phyloP scores from a whole-genome alignment of 352 stramenopile species.

The Pythium biforme region DNA sequence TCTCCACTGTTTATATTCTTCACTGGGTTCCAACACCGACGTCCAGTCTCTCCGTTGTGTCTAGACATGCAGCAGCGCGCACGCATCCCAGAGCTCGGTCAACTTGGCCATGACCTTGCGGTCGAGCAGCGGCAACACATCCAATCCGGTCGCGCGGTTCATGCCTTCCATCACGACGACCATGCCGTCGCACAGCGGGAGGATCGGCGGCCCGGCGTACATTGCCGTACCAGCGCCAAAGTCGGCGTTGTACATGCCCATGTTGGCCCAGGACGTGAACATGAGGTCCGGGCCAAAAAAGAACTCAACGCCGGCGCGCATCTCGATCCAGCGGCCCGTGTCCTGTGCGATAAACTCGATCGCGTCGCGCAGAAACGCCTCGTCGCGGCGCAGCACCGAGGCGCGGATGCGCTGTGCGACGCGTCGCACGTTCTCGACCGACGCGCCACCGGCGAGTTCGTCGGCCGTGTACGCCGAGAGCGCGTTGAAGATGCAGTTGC shows the following conservation, averaged over 20 bases:
- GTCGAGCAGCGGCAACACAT: constrained; percentile 49
- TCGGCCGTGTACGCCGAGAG: constrained; percentile 35
- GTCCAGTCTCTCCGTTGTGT: too few relatives aligned
- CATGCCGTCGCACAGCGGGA: constrained; percentile 45
- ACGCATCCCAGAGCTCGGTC: constrained; percentile 27
- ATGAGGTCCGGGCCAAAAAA: constrained; percentile 52
- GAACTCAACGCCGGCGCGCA: constrained; percentile 45
- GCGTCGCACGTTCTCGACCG: constrained; percentile 16
- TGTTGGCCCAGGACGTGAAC: constrained; percentile 57
- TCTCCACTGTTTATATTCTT: too few relatives aligned
- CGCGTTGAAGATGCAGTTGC: constrained; percentile 59
- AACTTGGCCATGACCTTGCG: constrained; percentile 37
- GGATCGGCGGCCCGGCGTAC: constrained; percentile 35
- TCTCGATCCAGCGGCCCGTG: constrained; percentile 27
- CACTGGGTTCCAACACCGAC: not conserved
- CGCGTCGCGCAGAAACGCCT: constrained; percentile 45
- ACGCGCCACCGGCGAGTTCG: constrained; percentile 26
- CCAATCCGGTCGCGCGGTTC: constrained; percentile 33
- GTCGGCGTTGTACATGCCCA: constrained; percentile 63
- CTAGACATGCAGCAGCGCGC: constrained; percentile 10
- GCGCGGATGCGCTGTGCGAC: constrained; percentile 40
- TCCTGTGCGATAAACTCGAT: constrained; percentile 47
- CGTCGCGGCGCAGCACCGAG: constrained; percentile 41
- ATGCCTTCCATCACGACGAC: constrained; percentile 48
- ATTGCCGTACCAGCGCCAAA: constrained; percentile 40